Evolutionary conservation across 805 yeast genomes (phyloP).

Genomic region (Saccharomycopsis oosterbeekiorum): DNA sequence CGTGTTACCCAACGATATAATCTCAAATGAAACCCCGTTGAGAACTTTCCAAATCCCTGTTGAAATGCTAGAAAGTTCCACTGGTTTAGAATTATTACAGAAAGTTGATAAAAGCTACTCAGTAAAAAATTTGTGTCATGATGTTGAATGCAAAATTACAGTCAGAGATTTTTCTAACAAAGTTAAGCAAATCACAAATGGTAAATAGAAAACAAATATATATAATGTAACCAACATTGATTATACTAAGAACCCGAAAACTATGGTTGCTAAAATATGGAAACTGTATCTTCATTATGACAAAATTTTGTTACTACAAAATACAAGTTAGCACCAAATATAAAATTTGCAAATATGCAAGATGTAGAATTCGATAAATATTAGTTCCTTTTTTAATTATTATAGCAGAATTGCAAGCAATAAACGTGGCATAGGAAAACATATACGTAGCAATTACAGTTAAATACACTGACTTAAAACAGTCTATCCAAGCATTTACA

Average conservation of each 20-base stretch:
- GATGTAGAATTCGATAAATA: too few species aligned
- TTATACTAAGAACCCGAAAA: not conserved
- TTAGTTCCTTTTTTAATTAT: too few species aligned
- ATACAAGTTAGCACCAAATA: too few species aligned
- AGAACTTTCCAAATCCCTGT: conserved; percentile 77
- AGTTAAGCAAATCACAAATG: not conserved
- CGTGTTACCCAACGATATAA: conserved; percentile 81
- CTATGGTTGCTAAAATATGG: not conserved
- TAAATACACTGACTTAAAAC: too few species aligned
- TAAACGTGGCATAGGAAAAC: too few species aligned
- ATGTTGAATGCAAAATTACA: conserved; percentile 66
- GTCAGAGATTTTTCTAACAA: conserved; percentile 60
- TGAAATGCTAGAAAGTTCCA: conserved; percentile 77
- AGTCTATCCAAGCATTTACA: too few species aligned
- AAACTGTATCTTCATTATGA: too few species aligned
- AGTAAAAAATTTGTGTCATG: conserved; percentile 62
- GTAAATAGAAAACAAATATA: not conserved
- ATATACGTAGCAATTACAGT: too few species aligned
- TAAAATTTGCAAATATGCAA: too few species aligned
- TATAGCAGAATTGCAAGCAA: too few species aligned
- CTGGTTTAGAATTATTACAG: conserved; percentile 75
- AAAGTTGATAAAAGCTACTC: conserved; percentile 48
- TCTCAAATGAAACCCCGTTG: conserved; percentile 62
- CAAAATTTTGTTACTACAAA: too few species aligned
- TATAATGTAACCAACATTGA: not conserved